phyloP scores from a whole-genome alignment of 805 yeast species.

The Kazachstania bromeliacearum region DNA sequence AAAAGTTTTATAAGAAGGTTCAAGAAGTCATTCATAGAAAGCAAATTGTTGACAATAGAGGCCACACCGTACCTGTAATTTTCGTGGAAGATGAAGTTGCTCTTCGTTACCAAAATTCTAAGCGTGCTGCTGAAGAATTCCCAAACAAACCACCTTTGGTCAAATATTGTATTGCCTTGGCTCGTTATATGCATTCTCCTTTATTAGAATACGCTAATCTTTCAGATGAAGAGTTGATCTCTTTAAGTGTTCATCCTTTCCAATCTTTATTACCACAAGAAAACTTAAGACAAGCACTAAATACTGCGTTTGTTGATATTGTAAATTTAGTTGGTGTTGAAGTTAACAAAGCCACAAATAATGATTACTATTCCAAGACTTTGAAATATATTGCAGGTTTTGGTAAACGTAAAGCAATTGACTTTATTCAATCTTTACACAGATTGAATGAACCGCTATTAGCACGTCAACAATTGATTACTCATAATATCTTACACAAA shows the following conservation, averaged over 20 bases:
- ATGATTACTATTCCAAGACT: conserved; percentile 53
- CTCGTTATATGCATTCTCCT: conserved; percentile 91
- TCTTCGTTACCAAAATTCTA: conserved; percentile 71
- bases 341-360: conserved; percentile 77
- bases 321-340: conserved; percentile 90
- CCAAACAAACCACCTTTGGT: conserved; percentile 75
- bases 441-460: conserved; percentile 36
- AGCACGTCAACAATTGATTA: conserved; percentile 84
- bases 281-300: conserved; percentile 53
- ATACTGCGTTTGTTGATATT: conserved; percentile 78
- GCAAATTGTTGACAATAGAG: conserved; percentile 44
- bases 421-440: conserved; percentile 73
- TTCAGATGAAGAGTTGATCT: conserved; percentile 55
- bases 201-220: conserved; percentile 77
- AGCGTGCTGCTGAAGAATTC: conserved; percentile 65
- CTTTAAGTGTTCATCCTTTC: conserved; percentile 59
- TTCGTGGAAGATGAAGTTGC: conserved; percentile 95
- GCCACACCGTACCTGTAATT: conserved; percentile 53
- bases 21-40: conserved; percentile 48
- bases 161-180: conserved; percentile 80
- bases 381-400: conserved; percentile 81
- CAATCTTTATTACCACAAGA: conserved; percentile 66
- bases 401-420: conserved; percentile 92
- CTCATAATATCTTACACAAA: conserved; percentile 68
- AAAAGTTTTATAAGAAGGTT: conserved; percentile 48